Evolutionary conservation across 192 early-diverging fungal species (phyloP).

Genomic region (Backusella parvicylindrica): DNA sequence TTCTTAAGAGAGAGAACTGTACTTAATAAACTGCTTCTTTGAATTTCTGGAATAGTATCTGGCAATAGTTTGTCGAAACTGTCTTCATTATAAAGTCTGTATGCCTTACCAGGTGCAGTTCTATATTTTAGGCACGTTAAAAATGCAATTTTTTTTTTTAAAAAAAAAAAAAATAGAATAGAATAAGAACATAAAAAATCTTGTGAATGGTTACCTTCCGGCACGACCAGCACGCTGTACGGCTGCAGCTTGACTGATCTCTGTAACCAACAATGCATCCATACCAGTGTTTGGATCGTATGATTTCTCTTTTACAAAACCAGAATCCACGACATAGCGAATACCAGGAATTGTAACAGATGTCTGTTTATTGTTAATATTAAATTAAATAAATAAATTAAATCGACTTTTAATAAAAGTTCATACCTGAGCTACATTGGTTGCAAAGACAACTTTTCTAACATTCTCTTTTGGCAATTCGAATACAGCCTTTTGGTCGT

Average conservation of each 20-base stretch:
- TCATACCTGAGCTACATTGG: slow-evolving; percentile 86
- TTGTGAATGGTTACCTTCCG: slow-evolving; percentile 44
- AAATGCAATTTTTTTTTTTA: neutral
- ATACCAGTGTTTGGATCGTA: slow-evolving; percentile 94
- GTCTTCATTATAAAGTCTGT: slow-evolving; percentile 82
- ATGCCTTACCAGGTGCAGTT: slow-evolving; percentile 87
- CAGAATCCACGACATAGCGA: slow-evolving; percentile 91
- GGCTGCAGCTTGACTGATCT: slow-evolving; percentile 90
- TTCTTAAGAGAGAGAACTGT: slow-evolving; percentile 89
- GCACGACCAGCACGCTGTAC: slow-evolving; percentile 93
- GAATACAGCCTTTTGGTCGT: slow-evolving; percentile 89
- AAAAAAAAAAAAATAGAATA: too few relatives aligned
- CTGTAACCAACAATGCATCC: slow-evolving; percentile 88
- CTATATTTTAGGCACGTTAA: slow-evolving; percentile 26
- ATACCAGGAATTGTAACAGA: slow-evolving; percentile 91
- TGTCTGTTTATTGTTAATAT: slow-evolving; percentile 47
- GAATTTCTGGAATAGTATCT: slow-evolving; percentile 93
- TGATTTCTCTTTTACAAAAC: slow-evolving; percentile 92
- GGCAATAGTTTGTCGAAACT: slow-evolving; percentile 82
- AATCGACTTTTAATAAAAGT: neutral
- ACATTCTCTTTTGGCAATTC: slow-evolving; percentile 63
- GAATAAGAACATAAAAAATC: too few relatives aligned
- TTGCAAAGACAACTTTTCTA: slow-evolving; percentile 93
- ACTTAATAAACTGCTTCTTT: slow-evolving; percentile 87
- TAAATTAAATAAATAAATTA: neutral